phyloP scores from a whole-genome alignment of 75 land plant genomes.

The Picea sitchensis region DNA sequence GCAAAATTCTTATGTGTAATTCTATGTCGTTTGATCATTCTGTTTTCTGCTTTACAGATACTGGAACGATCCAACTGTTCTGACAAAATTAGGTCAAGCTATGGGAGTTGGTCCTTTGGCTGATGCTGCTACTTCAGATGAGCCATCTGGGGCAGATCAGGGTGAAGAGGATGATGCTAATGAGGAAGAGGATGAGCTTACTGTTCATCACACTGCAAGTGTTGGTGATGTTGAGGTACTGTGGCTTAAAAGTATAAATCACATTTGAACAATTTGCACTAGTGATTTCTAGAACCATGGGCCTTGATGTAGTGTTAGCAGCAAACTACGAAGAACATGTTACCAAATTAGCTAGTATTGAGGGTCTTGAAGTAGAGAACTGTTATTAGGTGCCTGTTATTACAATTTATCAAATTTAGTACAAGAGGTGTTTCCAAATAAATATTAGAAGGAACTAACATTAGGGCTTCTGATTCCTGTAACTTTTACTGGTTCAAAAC shows the following conservation, averaged over 20 bases:
- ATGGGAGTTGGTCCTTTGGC: constrained; percentile 35
- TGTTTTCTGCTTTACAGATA: constrained; percentile 23
- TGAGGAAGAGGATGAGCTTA: constrained; percentile 32
- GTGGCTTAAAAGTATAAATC: background rate
- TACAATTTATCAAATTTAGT: background rate
- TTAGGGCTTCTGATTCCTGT: background rate
- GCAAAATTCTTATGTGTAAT: background rate
- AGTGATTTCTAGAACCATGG: background rate
- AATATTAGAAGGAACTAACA: background rate
- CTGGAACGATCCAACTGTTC: constrained; percentile 40
- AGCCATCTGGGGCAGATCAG: constrained; percentile 13
- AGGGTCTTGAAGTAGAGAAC: background rate
- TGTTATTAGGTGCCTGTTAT: background rate
- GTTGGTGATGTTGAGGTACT: constrained; percentile 35
- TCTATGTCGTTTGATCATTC: background rate
- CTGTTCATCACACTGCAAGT: constrained; percentile 45
- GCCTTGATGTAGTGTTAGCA: background rate
- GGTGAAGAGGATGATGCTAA: constrained; percentile 30
- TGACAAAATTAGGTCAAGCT: constrained; percentile 40
- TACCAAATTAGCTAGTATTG: background rate
- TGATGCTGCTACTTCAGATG: constrained; percentile 26
- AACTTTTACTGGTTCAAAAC: background rate
- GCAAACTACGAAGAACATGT: background rate
- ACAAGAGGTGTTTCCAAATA: background rate
- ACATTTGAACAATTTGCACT: background rate